Base-by-base conservation (phyloP, 2,329 filamentous ascomycete species). In the Dryadomyces quercivorus region DNA sequence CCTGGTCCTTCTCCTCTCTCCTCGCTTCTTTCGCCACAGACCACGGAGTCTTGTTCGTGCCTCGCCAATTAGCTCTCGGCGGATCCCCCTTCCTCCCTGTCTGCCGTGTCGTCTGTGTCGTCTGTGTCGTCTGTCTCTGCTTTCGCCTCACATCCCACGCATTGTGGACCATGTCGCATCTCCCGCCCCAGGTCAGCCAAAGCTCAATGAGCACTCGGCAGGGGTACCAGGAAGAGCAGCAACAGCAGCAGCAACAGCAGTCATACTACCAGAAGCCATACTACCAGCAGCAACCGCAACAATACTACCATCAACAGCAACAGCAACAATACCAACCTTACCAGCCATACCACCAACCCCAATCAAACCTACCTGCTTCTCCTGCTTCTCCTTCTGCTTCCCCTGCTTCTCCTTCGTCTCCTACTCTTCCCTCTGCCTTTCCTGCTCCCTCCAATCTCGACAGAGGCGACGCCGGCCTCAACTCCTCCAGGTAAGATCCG, bases 91-190 rank as follows among this genome's bases (percentile, higher is more conserved):
- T 18, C 22, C 13, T 15, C 16, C 16, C 44, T 8, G 13, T 38
- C 5, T 16, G n/a, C 52, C 38, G 40, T 51, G 47, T 51, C 38
- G 52, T 10, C 46, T 9, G 40, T 31, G 21, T 44, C 38, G 43
- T 47, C 40, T 34, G 13, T 50, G 16, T n/a, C 36, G 46, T 55
- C 45, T 31, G 51, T 22, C 50, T 36, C 42, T 58, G 51, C 36
- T 56, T 48, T 51, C 42, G 51, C 31, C 44, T 18, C 43, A 34
- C 34, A 50, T 36, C 44, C 54, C 60, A 56, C 63, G 68, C 68
- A 70, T 70, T 21, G 70, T 65, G 66, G 67, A 73, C 69, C 70
- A 76, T 77, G 75, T 75, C 75, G 69, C 75, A 77, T 69, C 71
- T 72, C 70, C 69, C 70, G 66, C 69, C 70, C 68, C 72, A 70